phyloP scores from a whole-genome alignment of 2,329 filamentous ascomycete genomes.

The Claviceps cyperi region DNA sequence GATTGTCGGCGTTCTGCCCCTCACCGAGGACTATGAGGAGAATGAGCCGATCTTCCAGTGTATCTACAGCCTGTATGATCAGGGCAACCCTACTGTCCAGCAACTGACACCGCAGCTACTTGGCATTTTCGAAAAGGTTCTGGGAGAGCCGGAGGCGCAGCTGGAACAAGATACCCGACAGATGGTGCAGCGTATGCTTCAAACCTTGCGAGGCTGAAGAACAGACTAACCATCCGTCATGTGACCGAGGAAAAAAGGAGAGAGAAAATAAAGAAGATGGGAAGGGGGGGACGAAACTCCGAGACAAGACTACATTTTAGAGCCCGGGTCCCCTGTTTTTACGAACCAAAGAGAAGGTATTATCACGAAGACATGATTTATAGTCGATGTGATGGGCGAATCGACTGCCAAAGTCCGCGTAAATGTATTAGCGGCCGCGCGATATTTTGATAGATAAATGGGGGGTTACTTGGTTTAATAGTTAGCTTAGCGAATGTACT shows the following conservation, averaged over 20 bases:
- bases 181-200: constrained; percentile 50
- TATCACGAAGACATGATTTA: neutral
- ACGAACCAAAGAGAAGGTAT: neutral
- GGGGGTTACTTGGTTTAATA: too few relatives aligned
- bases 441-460: neutral
- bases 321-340: neutral
- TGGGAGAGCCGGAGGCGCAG: constrained; percentile 59
- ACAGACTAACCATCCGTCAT: neutral
- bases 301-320: neutral
- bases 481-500: too few relatives aligned
- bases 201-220: constrained; percentile 17
- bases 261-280: neutral
- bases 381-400: constrained; percentile 1
- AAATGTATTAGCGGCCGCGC: neutral
- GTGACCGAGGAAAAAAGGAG: neutral
- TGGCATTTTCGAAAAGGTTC: constrained; percentile 57
- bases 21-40: constrained; percentile 91
- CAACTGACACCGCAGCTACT: constrained; percentile 55
- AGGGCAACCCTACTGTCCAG: constrained; percentile 54
- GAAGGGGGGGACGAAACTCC: neutral
- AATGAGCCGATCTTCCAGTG: constrained; percentile 88
- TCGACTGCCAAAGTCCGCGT: constrained; percentile 1
- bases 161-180: constrained; percentile 56
- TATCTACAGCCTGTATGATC: constrained; percentile 71
- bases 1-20: constrained; percentile 63